Base-by-base conservation (phyloP, 1,284 basidiomycete genomes). In the Tylopilus sp. region DNA sequence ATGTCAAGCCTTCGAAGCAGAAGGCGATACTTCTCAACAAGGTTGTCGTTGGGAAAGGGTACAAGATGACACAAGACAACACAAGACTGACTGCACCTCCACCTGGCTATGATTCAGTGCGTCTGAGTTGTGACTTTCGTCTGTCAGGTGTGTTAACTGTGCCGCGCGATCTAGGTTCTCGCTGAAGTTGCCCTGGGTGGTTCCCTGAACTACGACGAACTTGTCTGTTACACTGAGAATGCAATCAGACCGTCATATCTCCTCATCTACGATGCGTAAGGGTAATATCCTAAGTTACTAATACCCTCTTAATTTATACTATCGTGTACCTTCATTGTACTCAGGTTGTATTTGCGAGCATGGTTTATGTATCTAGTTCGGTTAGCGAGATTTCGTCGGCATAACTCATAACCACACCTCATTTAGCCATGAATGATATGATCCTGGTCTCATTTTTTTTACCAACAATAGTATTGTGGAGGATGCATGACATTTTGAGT, bases 21-120 rank as follows among this genome's bases (percentile, higher is more conserved):
- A 86, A 85, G 60, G 81, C 80, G 0, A 83, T 86, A 31, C 73
- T 86, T 13, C 69, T 86, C 48, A 86, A 85, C 68, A 85, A 84
- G 61, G 84, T 86, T 14, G 72, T 85, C 14, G 83, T 85, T n/a
- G 85, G 85, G 24, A 82, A 79, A 59, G 84, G 84, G 5, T 81
- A 75, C 57, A 85, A 84, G 65, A 70, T 84, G 68, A 74, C 75
- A n/a, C 76, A 81, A 25, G 80, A 84, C 58, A 79, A 76, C 53
- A 74, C 76, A 6, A 70, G 66, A 7, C 57, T 86, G 47, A 82
- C 76, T 0, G 68, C 76, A 0, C 78, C 84, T 31, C 84, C 85
- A 36, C 43, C 74, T 32, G 84, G 84, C 9, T 85, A 76, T 58
- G 83, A 86, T 62, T 84, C 83, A 39, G 83, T 84, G 48, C 36